Evolutionary conservation across 495 filamentous ascomycete species (phyloP), one percentile per base, ranked within the genome.

Genomic region (Jackrogersella minutella): DNA sequence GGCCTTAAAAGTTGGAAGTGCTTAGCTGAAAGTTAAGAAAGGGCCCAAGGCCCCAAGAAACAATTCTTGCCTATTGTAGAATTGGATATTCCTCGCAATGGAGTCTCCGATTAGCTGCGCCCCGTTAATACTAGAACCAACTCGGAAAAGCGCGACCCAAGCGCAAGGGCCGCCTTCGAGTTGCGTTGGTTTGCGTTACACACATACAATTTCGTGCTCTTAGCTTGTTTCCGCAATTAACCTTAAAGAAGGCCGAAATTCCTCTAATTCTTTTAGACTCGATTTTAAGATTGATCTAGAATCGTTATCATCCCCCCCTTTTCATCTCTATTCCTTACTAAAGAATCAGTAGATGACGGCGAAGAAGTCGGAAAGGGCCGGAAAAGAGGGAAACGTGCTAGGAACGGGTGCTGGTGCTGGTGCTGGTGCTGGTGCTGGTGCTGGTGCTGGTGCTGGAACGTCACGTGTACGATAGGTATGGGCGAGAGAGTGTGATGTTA

Each of bases 171-270:
- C 44, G 36, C 9, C 11, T 36, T 19, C 11, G 30, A 53, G 28
- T 31, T 60, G 21, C 5, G 14, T 3, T 33, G 49, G 26, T 58
- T 47, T 57, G 52, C 33, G 61, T 64, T 51, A 56, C 55, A 58
- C 55, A 52, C 19, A 58, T 44, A 62, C 44, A 34, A 24, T 24
- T 24, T 55, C 24, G 21, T 52, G 21, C 46, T 28, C 26, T 51
- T 41, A 37, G 44, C 21, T 46, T 13, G n/a, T n/a, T n/a, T 30
- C 64, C 58, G 64, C 37, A 17, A 43, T 50, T 40, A 67, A 62
- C 70, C 59, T 67, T 70, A 73, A 73, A 62, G 51, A 17, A 56
- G 58, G 63, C 22, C 50, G 22, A 50, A 50, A 26, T 31, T 30
- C 28, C 46, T 33, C 26, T 50, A 17, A 16, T 50, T 50, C n/a